Base-by-base conservation (phyloP, 2,329 filamentous ascomycete species). In the Fusarium compactum region DNA sequence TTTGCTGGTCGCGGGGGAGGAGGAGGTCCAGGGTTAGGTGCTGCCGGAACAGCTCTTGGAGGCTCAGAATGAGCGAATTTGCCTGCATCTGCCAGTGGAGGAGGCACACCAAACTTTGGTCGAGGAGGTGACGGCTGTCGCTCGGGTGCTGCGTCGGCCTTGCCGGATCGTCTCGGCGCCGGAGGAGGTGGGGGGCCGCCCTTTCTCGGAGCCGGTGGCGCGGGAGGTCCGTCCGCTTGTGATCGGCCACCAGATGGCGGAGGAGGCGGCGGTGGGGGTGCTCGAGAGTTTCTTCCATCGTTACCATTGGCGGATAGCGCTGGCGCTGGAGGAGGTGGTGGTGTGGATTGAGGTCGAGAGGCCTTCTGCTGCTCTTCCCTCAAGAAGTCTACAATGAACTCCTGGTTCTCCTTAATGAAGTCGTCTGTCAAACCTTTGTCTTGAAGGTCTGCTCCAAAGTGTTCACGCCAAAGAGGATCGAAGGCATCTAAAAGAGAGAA, bases 1-100 rank as follows among this genome's bases (percentile, higher is more conserved):
- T 94, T 93, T 6, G 90, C 87, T 14, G 91, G 91, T 58, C 80
- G 71, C 10, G 79, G 79, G 16, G 80, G 80, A 27, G 80, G 80
- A 8, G 80, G 78, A 8, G 79, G 79, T 10, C 78, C 78, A 4
- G 78, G 74, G 22, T 64, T 69, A 11, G 78, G 70, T 38, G 76
- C 64, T n/a, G 76, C 63, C 40, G 76, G 67, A 11, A 70, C 67
- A 29, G 77, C 74, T 43, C 74, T 76, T 16, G 75, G 71, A 29
- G 76, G 72, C 27, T 78, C 83, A 73, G 79, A 86, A 81, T 90
- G 85, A 6, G 92, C 94, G 77, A 89, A 96, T 80, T 93, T 97
- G 40, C 96, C 96, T 62, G 96, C 96, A 79, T 97, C 95, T 58
- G 93, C 89, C 64, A 98, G 82, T 4, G 95, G 93, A 34, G 96